phyloP scores from a whole-genome alignment of 2,329 filamentous ascomycete species.

The Neofusicoccum ribis region DNA sequence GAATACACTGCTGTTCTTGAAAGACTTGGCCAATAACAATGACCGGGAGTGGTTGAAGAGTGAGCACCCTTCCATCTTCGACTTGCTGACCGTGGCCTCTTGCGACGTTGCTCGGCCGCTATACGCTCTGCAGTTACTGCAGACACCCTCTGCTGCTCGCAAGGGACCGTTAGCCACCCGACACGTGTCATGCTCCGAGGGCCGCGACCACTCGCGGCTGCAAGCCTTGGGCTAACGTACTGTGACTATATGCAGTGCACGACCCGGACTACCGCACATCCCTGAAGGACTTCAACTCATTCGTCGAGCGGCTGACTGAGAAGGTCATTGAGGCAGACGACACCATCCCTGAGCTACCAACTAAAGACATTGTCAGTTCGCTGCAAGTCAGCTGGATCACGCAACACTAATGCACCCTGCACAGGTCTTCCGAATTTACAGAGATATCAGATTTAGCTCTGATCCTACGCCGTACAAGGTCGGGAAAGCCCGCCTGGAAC shows the following conservation, averaged over 20 bases:
- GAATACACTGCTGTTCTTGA: conserved; percentile 63
- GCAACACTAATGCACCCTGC: conserved; percentile 5
- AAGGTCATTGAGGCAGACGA: conserved; percentile 72
- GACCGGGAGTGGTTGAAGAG: conserved; percentile 64
- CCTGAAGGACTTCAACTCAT: conserved; percentile 78
- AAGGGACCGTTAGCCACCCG: conserved; percentile 4
- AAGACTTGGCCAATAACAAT: conserved; percentile 61
- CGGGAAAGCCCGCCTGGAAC: conserved; percentile 23
- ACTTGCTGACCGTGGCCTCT: not conserved
- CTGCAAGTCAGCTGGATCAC: conserved; percentile 8
- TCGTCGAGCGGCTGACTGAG: conserved; percentile 70
- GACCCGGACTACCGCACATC: conserved; percentile 77
- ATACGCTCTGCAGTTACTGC: not conserved
- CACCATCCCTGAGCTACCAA: conserved; percentile 81
- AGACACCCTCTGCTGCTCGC: not conserved
- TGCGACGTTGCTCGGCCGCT: not conserved
- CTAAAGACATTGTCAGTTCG: conserved; percentile 70
- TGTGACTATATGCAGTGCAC: conserved; percentile 57
- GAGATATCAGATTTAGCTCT: conserved; percentile 81
- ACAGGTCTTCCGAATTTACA: conserved; percentile 79
- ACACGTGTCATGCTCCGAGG: conserved; percentile 13
- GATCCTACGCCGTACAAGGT: conserved; percentile 89
- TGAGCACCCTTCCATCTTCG: conserved; percentile 35
- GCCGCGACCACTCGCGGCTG: not conserved
- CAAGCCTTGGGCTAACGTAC: conserved; percentile 15